phyloP scores from a whole-genome alignment of 2,329 filamentous ascomycete genomes.

The Clonostachys solani region DNA sequence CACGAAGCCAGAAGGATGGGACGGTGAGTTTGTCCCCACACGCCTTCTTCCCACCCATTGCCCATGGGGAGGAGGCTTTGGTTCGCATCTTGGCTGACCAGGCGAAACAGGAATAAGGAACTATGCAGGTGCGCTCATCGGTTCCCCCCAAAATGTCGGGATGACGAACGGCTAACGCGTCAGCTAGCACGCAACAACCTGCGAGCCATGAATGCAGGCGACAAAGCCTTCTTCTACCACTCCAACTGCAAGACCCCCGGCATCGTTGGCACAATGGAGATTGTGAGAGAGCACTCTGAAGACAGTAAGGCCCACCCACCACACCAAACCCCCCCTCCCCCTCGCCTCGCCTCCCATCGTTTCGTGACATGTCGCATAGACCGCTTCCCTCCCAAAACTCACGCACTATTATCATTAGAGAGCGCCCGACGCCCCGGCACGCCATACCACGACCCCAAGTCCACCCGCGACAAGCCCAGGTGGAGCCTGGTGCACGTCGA shows the following conservation, averaged over 20 bases:
- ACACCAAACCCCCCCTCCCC: not conserved
- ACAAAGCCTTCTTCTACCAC: conserved; percentile 96
- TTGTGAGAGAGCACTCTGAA: conserved; percentile 77
- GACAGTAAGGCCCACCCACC: conserved; percentile 51
- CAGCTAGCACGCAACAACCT: conserved; percentile 76
- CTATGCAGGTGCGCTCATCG: conserved; percentile 33
- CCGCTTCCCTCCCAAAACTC: not conserved
- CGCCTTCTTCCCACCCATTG: not conserved
- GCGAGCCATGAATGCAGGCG: conserved; percentile 84
- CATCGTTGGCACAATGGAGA: conserved; percentile 84
- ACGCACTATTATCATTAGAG: conserved; percentile 11
- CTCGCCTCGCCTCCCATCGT: not conserved
- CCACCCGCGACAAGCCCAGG: conserved; percentile 46
- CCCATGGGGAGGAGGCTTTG: too few species aligned
- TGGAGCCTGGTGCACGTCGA: conserved; percentile 90
- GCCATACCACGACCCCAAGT: conserved; percentile 81
- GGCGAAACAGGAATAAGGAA: conserved; percentile 35
- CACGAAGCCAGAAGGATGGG: conserved; percentile 81
- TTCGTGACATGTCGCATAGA: too few species aligned
- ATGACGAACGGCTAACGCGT: not conserved
- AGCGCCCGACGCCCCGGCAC: conserved; percentile 23
- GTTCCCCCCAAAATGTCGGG: not conserved
- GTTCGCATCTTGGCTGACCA: too few species aligned
- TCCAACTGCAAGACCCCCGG: conserved; percentile 88
- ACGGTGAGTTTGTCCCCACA: conserved; percentile 53